These are phyloP conservation scores for Hypoxylon perforatum DNA, from an alignment of 495 filamentous ascomycete genomes.

Conservation along the genomic window DNA sequence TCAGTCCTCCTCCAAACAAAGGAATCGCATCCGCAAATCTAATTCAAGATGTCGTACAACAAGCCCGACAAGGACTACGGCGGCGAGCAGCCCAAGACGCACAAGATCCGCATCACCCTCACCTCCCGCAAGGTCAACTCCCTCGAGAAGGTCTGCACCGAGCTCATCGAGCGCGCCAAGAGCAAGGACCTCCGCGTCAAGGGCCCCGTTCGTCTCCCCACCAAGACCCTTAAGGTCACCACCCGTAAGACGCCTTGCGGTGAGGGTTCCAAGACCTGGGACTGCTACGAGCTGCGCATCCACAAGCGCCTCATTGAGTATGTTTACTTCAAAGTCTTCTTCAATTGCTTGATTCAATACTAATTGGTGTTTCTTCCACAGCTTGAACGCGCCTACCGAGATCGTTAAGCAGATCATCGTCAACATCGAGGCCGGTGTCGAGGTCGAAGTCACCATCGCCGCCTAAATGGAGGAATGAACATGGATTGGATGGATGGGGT, in stretches of 20 bases:
- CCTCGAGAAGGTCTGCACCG: slow-evolving; percentile 98
- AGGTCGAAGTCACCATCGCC: slow-evolving; percentile 99
- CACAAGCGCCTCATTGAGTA: slow-evolving; percentile 98
- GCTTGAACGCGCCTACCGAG: slow-evolving; percentile 96
- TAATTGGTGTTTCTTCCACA: slow-evolving; percentile 48
- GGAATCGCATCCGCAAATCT: slow-evolving; percentile 6
- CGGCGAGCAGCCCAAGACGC: slow-evolving; percentile 71
- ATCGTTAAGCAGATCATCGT: slow-evolving; percentile 99
- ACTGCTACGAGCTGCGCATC: slow-evolving; percentile 98
- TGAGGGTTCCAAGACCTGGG: slow-evolving; percentile 99
- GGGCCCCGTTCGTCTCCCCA: slow-evolving; percentile 98
- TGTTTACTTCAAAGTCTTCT: slow-evolving; percentile 44
- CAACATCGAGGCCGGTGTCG: slow-evolving; percentile 99
- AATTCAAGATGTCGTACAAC: slow-evolving; percentile 88
- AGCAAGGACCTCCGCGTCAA: slow-evolving; percentile 98
- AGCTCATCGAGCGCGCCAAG: slow-evolving; percentile 99
- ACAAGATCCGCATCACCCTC: slow-evolving; percentile 98
- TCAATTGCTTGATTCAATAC: not conserved
- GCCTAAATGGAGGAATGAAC: slow-evolving; percentile 67
- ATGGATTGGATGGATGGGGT: slow-evolving; percentile 6
- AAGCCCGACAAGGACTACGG: slow-evolving; percentile 94
- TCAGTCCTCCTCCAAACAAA: slow-evolving; percentile 2
- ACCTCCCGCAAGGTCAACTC: slow-evolving; percentile 90
- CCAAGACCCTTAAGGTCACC: slow-evolving; percentile 96
- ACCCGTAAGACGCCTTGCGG: slow-evolving; percentile 90